A percentile compares a stretch with the other conserved stretches of the same genome.
These are phyloP conservation scores for Nakazawaea molendinolei DNA, from an alignment of 805 yeast species.

Conservation along the genomic window DNA sequence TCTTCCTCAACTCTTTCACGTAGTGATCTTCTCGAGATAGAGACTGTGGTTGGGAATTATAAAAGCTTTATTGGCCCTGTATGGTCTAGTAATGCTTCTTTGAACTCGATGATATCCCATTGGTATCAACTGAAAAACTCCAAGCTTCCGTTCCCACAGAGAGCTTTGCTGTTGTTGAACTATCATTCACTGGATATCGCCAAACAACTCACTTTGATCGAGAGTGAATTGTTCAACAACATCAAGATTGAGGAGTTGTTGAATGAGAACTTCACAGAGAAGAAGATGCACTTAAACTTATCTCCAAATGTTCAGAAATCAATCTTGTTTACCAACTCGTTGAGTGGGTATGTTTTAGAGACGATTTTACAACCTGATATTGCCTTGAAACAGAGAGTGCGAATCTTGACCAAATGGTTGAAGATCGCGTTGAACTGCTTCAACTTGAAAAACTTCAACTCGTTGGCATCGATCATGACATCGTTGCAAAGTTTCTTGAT, in stretches of 20 bases:
- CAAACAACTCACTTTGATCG: conserved; percentile 69
- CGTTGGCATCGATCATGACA: conserved; percentile 73
- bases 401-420: conserved; percentile 62
- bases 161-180: conserved; percentile 46
- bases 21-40: conserved; percentile 7
- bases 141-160: conserved; percentile 51
- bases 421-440: conserved; percentile 67
- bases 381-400: conserved; percentile 40
- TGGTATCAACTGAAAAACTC: conserved; percentile 49
- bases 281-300: conserved; percentile 47
- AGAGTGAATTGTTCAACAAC: conserved; percentile 56
- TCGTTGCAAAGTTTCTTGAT: conserved; percentile 67
- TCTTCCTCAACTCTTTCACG: conserved; percentile 5
- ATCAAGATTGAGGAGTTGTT: conserved; percentile 62
- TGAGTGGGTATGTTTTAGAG: conserved; percentile 69
- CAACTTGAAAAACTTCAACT: conserved; percentile 69
- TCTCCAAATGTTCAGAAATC: conserved; percentile 62
- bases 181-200: conserved; percentile 70
- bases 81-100: conserved; percentile 18
- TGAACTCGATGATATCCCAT: conserved; percentile 30
- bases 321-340: conserved; percentile 60
- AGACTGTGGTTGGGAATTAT: neutral
- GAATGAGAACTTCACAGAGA: conserved; percentile 55
- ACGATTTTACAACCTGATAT: conserved; percentile 51
- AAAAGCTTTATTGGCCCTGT: conserved; percentile 1